Conservation (phyloP, 306 rosid genomes). For the Corylus avellana region DNA sequence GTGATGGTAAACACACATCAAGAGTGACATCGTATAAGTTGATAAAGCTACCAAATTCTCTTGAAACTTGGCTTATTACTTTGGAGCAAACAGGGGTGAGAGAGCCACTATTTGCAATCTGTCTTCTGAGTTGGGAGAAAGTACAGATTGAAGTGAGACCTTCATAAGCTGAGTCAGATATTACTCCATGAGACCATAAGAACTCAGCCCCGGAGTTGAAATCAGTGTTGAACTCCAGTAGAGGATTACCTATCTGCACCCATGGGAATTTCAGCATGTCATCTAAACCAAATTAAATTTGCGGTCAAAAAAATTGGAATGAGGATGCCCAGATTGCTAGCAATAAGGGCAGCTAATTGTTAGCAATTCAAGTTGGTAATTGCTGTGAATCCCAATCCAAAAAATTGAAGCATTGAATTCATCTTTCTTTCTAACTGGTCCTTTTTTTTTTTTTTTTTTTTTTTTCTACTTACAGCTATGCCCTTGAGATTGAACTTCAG, state of each 20-base stretch:
- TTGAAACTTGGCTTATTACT: slow-evolving; percentile 25
- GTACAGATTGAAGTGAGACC: slow-evolving; percentile 46
- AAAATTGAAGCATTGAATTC: too few species aligned
- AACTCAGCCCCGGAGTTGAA: slow-evolving; percentile 56
- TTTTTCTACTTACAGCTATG: slow-evolving; percentile 55
- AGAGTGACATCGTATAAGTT: slow-evolving; percentile 51
- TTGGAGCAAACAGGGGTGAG: slow-evolving; percentile 33
- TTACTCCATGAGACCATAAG: slow-evolving; percentile 69
- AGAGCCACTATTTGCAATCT: slow-evolving; percentile 13
- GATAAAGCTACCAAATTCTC: slow-evolving; percentile 36
- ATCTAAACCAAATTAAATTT: not conserved
- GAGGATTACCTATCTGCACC: slow-evolving; percentile 73
- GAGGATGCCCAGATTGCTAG: too few species aligned
- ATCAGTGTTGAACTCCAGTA: slow-evolving; percentile 62
- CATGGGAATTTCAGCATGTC: not conserved
- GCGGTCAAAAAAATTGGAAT: not conserved
- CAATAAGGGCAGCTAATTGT: too few species aligned
- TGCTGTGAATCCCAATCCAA: too few species aligned
- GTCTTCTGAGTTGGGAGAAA: slow-evolving; percentile 54
- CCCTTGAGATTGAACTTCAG: slow-evolving; percentile 59
- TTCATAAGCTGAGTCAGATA: slow-evolving; percentile 57
- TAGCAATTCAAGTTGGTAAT: too few species aligned
- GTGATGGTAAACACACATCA: slow-evolving; percentile 50
- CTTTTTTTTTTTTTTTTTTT: not conserved
- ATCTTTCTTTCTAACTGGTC: not conserved